phyloP scores from a whole-genome alignment of 1,284 basidiomycete species.

The Wolfiporia cocos region DNA sequence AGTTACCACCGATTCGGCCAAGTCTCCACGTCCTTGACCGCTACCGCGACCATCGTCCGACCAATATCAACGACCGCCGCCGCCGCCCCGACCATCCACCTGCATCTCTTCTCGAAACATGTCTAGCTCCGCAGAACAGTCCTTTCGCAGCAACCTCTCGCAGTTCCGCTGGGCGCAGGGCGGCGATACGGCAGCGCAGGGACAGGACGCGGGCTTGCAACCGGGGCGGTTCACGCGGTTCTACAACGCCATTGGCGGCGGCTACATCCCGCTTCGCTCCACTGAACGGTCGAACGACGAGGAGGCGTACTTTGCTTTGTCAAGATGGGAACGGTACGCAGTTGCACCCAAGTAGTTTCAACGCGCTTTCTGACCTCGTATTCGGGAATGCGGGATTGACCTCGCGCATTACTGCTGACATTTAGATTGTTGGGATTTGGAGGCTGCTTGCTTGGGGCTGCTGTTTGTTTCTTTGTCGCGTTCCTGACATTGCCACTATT shows the following conservation, averaged over 20 bases:
- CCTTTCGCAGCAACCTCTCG: constrained; percentile 62
- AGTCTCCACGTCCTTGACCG: no score
- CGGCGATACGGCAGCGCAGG: constrained; percentile 65
- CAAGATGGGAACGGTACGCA: constrained; percentile 79
- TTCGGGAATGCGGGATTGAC: not conserved
- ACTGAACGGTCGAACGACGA: constrained; percentile 88
- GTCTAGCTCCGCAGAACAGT: constrained; percentile 47
- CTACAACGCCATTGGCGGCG: constrained; percentile 68
- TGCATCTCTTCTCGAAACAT: no score
- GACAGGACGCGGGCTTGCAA: constrained; percentile 28
- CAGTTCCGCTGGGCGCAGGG: constrained; percentile 86
- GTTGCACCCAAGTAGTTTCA: not conserved
- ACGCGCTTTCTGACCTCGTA: not conserved
- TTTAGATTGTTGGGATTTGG: constrained; percentile 83
- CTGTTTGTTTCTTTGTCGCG: constrained; percentile 92
- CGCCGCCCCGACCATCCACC: no score
- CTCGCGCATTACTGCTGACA: not conserved
- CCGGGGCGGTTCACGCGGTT: constrained; percentile 61
- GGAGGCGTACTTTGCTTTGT: constrained; percentile 92
- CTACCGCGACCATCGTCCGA: no score
- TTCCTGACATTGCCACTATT: constrained; percentile 89
- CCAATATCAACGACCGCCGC: no score
- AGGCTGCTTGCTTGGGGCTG: constrained; percentile 84
- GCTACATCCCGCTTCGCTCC: constrained; percentile 87
- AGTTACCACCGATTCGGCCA: no score